Evolutionary conservation across 257 asterid genomes (phyloP), one percentile per base, ranked within the genome.

Genomic region (Petunia axillaris): DNA sequence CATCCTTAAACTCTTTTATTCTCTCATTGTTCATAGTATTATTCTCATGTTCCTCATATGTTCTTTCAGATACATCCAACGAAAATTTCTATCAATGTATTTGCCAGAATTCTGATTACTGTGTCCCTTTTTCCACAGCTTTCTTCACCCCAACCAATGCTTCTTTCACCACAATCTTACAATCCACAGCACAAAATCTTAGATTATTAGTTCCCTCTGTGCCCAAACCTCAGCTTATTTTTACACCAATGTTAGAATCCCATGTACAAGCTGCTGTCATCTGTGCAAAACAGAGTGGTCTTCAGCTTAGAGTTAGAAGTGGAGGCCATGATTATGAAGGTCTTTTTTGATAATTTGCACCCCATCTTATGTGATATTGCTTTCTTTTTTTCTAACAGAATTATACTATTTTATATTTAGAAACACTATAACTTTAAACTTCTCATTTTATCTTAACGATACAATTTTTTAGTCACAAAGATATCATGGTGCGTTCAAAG

Each of bases 181-280:
- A 86, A 59, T 86, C 87, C 15, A 77, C 87, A 5, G 86, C 86
- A 14, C 89, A 86, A 78, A 86, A 86, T 67, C 86, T 86, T 16
- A 79, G 89, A 54, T 86, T 81, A 66, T 78, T 83, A 55, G 67
- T 52, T n/a, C 83, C 86, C 6, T 83, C 89, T 5, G 46, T 81
- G 46, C 44, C 82, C 4, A 86, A 86, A 66, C 89, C 89, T 5
- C 70, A 83, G 13, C 85, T 86, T 37, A 86, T 86, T 62, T 86
- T 86, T 80, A 83, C 83, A 39, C 89, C 89, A 5, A 16, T 83
- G 59, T 10, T 59, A 44, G 85, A 86, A 83, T 82, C 85, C 25
- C 89, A 86, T 52, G 89, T 83, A 13, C 87, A 86, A 74, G 86
- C 85, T 9, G 83, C 83, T 4, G 89, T 86, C n/a, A 83, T 83